Evolutionary conservation across 2,329 filamentous ascomycete genomes (phyloP), one percentile per base, ranked within the genome.

Genomic region (Pseudogymnoascus sp.): DNA sequence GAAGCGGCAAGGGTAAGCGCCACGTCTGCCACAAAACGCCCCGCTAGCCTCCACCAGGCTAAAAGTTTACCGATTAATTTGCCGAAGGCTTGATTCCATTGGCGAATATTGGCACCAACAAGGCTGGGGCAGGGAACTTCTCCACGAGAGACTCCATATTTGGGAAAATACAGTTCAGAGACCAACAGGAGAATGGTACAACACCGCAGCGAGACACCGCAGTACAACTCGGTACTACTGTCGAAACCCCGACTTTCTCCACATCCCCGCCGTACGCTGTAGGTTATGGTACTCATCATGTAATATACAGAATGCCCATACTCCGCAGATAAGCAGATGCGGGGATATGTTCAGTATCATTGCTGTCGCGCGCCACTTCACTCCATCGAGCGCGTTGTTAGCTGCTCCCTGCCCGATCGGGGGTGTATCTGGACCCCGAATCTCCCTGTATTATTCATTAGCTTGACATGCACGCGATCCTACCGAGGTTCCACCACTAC

Each of bases 71-170:
- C 43, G 25, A 9, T 30, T 3, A 9, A 30, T 18, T 54, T 54
- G 25, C 43, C 25, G 43, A 30, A 54, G 43, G 43, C 43, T 54
- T 54, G 43, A 32, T 54, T 54, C 25, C 38, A 50, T 50, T 50
- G 43, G 43, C 43, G 7, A 6, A 50, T 3, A 54, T 54, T 54
- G 43, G 43, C 43, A 54, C 4, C 25, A 32, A 18, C 25, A 54
- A 54, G 43, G 25, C 30, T 25, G 25, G n/a, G 18, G 8, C n/a
- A n/a, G 14, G 43, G 25, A 50, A 9, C 43, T 50, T 50, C 43
- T 7, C 43, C 43, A 32, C 43, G 9, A 7, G 16, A 54, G 43
- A 18, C n/a, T n/a, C 43, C n/a, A n/a, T 54, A 54, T 54, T 54
- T 11, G 25, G 25, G 25, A 54, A 32, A 54, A 32, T 54, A 32